Conservation (phyloP, 2,329 filamentous ascomycete species). For the Tricladium varicosporioides region DNA sequence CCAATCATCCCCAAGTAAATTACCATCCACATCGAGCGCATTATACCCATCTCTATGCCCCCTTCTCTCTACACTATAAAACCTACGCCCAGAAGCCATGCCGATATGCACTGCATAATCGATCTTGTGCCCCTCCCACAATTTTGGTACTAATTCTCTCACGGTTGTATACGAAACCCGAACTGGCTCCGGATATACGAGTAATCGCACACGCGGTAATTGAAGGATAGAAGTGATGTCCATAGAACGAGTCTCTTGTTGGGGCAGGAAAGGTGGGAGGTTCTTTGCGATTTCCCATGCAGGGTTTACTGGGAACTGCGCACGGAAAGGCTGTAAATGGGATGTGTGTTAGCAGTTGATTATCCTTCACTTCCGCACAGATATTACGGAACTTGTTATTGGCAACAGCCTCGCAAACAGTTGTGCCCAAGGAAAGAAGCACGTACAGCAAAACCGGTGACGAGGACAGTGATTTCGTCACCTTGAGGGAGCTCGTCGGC, state of each 20-base stretch:
- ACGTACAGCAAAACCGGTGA: constrained; percentile 61
- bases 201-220: constrained; percentile 54
- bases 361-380: not conserved
- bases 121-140: constrained; percentile 47
- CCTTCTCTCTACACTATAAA: constrained; percentile 69
- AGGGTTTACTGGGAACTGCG: constrained; percentile 70
- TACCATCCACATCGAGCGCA: constrained; percentile 67
- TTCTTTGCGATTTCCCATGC: constrained; percentile 74
- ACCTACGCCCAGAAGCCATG: constrained; percentile 64
- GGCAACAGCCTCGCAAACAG: not conserved
- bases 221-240: constrained; percentile 32
- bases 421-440: not conserved
- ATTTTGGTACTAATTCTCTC: constrained; percentile 57
- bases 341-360: constrained; percentile 2
- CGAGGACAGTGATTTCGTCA: constrained; percentile 35
- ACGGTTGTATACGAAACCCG: constrained; percentile 70
- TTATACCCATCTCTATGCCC: constrained; percentile 72
- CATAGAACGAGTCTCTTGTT: constrained; percentile 21
- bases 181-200: constrained; percentile 64
- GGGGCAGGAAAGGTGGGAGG: constrained; percentile 61
- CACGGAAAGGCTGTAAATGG: constrained; percentile 65
- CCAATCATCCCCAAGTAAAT: constrained; percentile 48
- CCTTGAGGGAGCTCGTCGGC: constrained; percentile 7
- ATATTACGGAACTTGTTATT: not conserved
- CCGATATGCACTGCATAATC: constrained; percentile 77